phyloP scores from a whole-genome alignment of 352 stramenopile genomes.

The Globisporangium spiculum region DNA sequence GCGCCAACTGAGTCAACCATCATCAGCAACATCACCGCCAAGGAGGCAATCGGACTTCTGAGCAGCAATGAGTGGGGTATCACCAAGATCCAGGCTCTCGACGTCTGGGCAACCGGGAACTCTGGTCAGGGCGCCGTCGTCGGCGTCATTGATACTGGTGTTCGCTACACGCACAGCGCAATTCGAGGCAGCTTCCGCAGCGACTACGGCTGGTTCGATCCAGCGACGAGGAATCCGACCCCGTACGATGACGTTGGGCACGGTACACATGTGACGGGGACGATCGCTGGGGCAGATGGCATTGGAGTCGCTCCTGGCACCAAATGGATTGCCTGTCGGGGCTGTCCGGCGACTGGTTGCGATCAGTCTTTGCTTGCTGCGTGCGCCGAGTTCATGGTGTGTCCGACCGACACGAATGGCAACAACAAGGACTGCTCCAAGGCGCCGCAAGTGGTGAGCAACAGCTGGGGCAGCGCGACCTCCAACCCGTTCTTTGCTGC shows the following conservation, averaged over 20 bases:
- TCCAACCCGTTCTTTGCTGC: background rate
- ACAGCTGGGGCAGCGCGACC: constrained; percentile 20
- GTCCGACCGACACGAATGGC: constrained; percentile 19
- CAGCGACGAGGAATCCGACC: constrained; percentile 3
- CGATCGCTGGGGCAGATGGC: constrained; percentile 16
- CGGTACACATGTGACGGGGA: constrained; percentile 17
- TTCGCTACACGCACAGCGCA: constrained; percentile 17
- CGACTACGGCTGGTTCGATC: constrained; percentile 19
- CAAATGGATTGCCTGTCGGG: constrained; percentile 27
- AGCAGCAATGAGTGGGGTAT: constrained; percentile 32
- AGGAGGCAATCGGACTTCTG: background rate
- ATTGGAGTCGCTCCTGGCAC: constrained; percentile 26
- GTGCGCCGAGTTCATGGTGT: constrained; percentile 29
- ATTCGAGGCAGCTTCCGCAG: constrained; percentile 20
- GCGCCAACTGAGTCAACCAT: background rate
- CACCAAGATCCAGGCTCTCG: constrained; percentile 40
- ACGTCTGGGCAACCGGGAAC: constrained; percentile 44
- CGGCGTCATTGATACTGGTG: constrained; percentile 29
- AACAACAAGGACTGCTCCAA: constrained; percentile 22
- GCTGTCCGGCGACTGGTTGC: constrained; percentile 4
- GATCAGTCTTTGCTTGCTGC: constrained; percentile 10
- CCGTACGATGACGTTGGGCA: constrained; percentile 26
- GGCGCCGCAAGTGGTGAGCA: constrained; percentile 24
- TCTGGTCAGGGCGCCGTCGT: constrained; percentile 27
- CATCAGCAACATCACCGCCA: background rate